Percentiles rank a stretch among this genome's conserved stretches.
phyloP scores from a whole-genome alignment of 2,329 filamentous ascomycete species.

The Clarireedia hainanense region DNA sequence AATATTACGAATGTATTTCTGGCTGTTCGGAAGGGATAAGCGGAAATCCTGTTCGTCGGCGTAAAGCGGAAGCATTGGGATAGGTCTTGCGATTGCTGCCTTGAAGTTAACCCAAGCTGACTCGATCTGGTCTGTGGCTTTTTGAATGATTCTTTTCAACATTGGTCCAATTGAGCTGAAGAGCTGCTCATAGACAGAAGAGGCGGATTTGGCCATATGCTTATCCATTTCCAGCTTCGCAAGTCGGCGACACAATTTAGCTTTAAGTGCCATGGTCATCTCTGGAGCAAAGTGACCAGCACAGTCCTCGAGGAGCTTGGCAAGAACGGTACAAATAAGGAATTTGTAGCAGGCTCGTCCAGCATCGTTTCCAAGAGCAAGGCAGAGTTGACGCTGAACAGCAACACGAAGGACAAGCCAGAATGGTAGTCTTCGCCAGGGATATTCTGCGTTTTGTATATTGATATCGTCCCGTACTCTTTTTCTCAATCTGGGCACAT shows the following conservation, averaged over 20 bases:
- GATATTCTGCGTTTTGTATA: slow-evolving; percentile 37
- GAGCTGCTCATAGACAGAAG: slow-evolving; percentile 24
- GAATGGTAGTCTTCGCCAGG: slow-evolving; percentile 55
- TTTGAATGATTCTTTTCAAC: slow-evolving; percentile 27
- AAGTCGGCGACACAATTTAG: slow-evolving; percentile 49
- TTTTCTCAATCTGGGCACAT: slow-evolving; percentile 41
- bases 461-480: slow-evolving; percentile 54
- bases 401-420: slow-evolving; percentile 57
- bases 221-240: slow-evolving; percentile 46
- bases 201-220: slow-evolving; percentile 18
- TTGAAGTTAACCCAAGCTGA: slow-evolving; percentile 36
- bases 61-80: slow-evolving; percentile 35
- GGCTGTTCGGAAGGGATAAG: slow-evolving; percentile 37
- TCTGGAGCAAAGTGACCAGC: slow-evolving; percentile 29
- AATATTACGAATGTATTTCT: too few species aligned
- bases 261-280: slow-evolving; percentile 33
- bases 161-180: slow-evolving; percentile 24
- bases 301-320: slow-evolving; percentile 38
- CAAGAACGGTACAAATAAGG: slow-evolving; percentile 42
- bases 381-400: slow-evolving; percentile 43
- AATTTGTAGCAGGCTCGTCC: slow-evolving; percentile 50
- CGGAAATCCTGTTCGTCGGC: slow-evolving; percentile 29
- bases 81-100: slow-evolving; percentile 27
- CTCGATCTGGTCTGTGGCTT: slow-evolving; percentile 28
- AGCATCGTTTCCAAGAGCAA: slow-evolving; percentile 31